Conservation (phyloP, 2,329 filamentous ascomycete genomes). For the Plenodomus biglobosus region DNA sequence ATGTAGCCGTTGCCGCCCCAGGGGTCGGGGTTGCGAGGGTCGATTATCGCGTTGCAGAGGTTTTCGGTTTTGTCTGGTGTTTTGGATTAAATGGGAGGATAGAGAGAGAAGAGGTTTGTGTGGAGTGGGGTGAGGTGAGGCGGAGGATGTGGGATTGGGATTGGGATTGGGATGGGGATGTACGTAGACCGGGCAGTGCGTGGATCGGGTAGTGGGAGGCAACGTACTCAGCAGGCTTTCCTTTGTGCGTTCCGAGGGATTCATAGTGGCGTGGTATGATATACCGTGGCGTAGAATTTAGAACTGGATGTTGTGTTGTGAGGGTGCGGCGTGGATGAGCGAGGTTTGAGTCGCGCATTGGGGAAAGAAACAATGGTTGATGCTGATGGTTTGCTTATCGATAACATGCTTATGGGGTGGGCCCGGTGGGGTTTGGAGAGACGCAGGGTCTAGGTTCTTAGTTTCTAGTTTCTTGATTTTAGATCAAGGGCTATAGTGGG, state of each 20-base stretch:
- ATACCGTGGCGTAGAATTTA: too few species aligned
- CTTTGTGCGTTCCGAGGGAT: slow-evolving; percentile 47
- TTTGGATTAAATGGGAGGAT: neutral
- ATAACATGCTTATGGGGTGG: too few species aligned
- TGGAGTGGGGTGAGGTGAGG: neutral
- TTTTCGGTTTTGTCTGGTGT: slow-evolving; percentile 44
- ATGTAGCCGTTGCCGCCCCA: slow-evolving; percentile 45
- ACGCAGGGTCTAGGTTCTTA: too few species aligned
- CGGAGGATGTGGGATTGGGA: neutral
- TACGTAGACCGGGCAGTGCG: neutral
- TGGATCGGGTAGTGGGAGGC: too few species aligned
- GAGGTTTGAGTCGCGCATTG: too few species aligned
- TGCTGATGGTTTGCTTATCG: too few species aligned
- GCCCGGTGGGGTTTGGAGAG: too few species aligned
- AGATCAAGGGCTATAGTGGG: too few species aligned
- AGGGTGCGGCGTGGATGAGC: too few species aligned
- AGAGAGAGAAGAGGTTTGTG: neutral
- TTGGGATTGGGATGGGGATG: neutral
- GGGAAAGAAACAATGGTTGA: too few species aligned
- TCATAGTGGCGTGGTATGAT: slow-evolving; percentile 45
- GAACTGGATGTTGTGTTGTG: too few species aligned
- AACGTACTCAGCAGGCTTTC: slow-evolving; percentile 44
- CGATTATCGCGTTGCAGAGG: slow-evolving; percentile 47
- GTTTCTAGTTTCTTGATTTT: too few species aligned
- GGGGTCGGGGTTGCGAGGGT: slow-evolving; percentile 45